Evolutionary conservation across 202 grass and related monocot genomes (phyloP), one percentile per base, ranked within the genome.

Genomic region (Schoenoplectus tabernaemontani): DNA sequence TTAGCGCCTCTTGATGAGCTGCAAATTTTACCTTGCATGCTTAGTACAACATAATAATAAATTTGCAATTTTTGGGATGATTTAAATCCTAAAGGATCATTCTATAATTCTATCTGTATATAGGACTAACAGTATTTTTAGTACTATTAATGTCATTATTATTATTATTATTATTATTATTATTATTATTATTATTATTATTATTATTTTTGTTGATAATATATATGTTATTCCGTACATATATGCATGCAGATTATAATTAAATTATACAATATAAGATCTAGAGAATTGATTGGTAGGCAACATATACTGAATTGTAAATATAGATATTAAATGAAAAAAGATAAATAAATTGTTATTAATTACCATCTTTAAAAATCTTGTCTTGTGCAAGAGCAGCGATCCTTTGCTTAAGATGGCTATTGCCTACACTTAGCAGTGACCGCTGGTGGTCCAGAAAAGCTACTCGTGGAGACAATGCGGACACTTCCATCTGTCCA

Each of bases 391-490:
- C 90, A 2, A 98, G 91, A 7, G 91, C 96, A 9, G 96, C 96
- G 13, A 98, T 98, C 33, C 91, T 86, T 82, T 98, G 96, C 88
- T 84, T 98, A 64, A 98, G 88, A 83, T 95, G 90, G 88, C 96
- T 92, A 82, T 98, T 98, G 56, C 91, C 90, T 3, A 98, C 83
- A n/a, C 91, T 92, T 42, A 98, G 88, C n/a, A 98, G 65, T 10
- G 96, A 92, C 9, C 96, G 58, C 81, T 98, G 96, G 79, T 98
- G 96, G 85, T 99, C 96, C 1, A 99, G 90, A 83, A 99, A 95
- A 28, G 92, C 91, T 22, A 99, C 96, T 72, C 90, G 87, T 69
- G 96, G 96, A 41, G 96, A 99, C 60, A 99, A 77, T 65, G 89
- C 86, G 12, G 96, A 90, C 10, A 99, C 91, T 85, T 99, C 96